phyloP scores from a whole-genome alignment of 202 grass and related monocot species.

The Schoenoplectus triqueter region DNA sequence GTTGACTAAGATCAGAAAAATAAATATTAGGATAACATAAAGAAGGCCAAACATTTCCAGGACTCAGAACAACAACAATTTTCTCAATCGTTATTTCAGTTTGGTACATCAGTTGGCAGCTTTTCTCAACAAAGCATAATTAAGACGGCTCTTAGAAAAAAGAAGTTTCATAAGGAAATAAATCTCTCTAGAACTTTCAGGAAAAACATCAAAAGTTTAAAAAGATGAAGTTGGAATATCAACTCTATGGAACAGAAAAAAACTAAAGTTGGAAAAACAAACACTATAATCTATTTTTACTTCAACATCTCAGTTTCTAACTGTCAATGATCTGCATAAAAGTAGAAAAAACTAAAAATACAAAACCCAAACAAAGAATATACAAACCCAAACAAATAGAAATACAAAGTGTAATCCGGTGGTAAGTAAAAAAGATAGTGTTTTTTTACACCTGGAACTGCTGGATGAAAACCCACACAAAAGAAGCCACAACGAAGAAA shows the following conservation, averaged over 20 bases:
- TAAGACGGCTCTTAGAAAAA: neutral
- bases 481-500: neutral
- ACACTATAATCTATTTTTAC: neutral
- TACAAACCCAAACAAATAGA: conserved; percentile 13
- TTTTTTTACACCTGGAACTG: neutral
- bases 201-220: neutral
- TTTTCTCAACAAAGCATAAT: neutral
- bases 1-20: neutral
- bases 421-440: neutral
- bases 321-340: neutral
- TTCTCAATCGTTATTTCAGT: neutral
- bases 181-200: neutral
- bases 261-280: neutral
- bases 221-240: neutral
- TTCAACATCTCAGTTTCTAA: neutral
- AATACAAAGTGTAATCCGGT: neutral
- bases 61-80: neutral
- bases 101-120: neutral
- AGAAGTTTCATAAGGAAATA: neutral
- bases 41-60: neutral
- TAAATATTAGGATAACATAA: neutral
- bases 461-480: neutral
- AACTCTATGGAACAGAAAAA: conserved; percentile 6
- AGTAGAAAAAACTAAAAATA: conserved; percentile 20
- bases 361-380: conserved; percentile 6